These are phyloP conservation scores for Termitomyces sp. DNA, from an alignment of 768 basidiomycete species.

Conservation along the genomic window DNA sequence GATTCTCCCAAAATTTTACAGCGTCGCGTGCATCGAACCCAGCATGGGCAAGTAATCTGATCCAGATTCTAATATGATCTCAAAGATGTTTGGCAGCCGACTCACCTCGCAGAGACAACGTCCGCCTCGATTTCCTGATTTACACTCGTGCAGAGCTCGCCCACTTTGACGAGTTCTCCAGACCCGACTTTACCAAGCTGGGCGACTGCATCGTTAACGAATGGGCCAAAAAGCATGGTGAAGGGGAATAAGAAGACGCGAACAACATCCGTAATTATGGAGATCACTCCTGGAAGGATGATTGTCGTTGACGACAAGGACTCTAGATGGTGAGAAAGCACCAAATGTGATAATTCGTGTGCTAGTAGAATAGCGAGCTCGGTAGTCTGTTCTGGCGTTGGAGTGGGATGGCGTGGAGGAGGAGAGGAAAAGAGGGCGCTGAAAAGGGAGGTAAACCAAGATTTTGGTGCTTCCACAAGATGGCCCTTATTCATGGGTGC, in stretches of 20 bases:
- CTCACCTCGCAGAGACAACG: conserved; percentile 77
- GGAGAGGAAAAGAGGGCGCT: conserved; percentile 37
- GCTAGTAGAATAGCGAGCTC: conserved; percentile 89
- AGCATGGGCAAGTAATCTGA: conserved; percentile 85
- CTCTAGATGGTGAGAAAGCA: conserved; percentile 90
- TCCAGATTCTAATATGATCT: not conserved
- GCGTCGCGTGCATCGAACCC: conserved; percentile 87
- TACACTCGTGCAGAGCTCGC: conserved; percentile 73
- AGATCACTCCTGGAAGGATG: conserved; percentile 75
- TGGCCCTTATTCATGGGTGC: conserved; percentile 26
- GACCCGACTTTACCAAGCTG: conserved; percentile 76
- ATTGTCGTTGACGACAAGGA: conserved; percentile 84
- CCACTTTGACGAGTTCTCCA: conserved; percentile 68
- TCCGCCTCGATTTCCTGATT: conserved; percentile 93
- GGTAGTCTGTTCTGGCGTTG: conserved; percentile 79
- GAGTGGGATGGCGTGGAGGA: conserved; percentile 41
- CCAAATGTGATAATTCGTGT: conserved; percentile 90
- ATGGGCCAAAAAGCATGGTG: conserved; percentile 91
- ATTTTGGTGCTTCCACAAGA: conserved; percentile 22
- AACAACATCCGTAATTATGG: conserved; percentile 72
- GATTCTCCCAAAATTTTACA: conserved; percentile 78
- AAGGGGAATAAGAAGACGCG: conserved; percentile 82
- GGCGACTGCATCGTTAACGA: conserved; percentile 91
- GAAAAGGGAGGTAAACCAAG: conserved; percentile 50
- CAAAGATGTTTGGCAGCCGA: not conserved